Conservation (phyloP, 108 stramenopile genomes). For the Skeletonema tropicum region DNA sequence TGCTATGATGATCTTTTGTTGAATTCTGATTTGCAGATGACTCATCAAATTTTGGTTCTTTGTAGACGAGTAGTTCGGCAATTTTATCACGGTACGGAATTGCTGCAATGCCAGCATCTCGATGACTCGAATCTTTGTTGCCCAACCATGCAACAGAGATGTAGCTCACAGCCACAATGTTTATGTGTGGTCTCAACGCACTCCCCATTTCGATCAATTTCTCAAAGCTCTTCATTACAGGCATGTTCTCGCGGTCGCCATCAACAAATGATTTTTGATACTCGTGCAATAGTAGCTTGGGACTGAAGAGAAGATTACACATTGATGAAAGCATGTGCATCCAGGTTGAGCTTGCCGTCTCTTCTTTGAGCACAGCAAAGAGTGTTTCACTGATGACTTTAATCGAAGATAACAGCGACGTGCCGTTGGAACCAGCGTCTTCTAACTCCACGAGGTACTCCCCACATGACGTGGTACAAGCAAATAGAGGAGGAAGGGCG, state of each 20-base stretch:
- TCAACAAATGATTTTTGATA: constrained; percentile 37
- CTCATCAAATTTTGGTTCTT: constrained; percentile 72
- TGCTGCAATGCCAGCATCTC: constrained; percentile 57
- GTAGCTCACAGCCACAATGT: constrained; percentile 54
- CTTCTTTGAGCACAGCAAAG: constrained; percentile 62
- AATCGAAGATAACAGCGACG: constrained; percentile 39
- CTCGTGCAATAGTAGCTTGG: constrained; percentile 62
- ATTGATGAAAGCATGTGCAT: constrained; percentile 77
- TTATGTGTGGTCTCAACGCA: constrained; percentile 61
- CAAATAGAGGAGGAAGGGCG: constrained; percentile 68
- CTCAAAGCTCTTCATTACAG: constrained; percentile 70
- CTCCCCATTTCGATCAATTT: constrained; percentile 66
- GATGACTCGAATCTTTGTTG: constrained; percentile 9
- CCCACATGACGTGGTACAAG: constrained; percentile 44
- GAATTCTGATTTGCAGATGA: constrained; percentile 50
- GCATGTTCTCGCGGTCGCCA: constrained; percentile 35
- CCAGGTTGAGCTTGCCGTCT: constrained; percentile 45
- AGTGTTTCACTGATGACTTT: constrained; percentile 57
- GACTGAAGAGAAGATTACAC: constrained; percentile 70
- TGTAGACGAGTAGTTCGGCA: constrained; percentile 73
- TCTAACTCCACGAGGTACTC: constrained; percentile 31
- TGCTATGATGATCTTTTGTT: constrained; percentile 16
- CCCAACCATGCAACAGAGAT: constrained; percentile 76
- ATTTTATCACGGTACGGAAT: constrained; percentile 81
- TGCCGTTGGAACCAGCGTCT: constrained; percentile 11